Evolutionary conservation across 371 early-diverging fungal species (phyloP).

Genomic region (Blastocladiella emersonii): DNA sequence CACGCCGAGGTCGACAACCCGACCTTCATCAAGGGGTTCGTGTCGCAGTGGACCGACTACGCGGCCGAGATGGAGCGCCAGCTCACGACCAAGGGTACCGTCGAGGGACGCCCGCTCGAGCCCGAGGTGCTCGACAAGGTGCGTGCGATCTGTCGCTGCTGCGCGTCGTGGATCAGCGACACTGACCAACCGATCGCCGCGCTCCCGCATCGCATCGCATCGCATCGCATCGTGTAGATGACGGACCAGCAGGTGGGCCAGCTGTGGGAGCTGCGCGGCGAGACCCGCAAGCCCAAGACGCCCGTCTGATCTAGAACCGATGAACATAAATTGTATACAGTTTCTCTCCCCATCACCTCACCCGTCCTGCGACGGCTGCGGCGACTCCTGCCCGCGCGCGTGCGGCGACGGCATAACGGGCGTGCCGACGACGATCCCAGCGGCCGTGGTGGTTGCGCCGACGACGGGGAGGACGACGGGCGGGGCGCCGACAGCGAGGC

Average conservation of each 20-base stretch:
- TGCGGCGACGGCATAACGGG: too few species aligned
- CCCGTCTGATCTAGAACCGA: too few species aligned
- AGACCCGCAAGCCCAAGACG: slow-evolving; percentile 2
- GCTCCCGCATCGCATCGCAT: neutral
- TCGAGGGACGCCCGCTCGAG: neutral
- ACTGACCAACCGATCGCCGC: neutral
- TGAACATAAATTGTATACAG: too few species aligned
- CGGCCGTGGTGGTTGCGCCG: too few species aligned
- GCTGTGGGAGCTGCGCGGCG: neutral
- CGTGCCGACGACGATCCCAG: too few species aligned
- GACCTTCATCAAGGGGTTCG: neutral
- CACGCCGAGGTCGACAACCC: neutral
- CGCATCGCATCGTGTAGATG: neutral
- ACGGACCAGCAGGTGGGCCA: slow-evolving; percentile 4
- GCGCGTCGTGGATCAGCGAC: neutral
- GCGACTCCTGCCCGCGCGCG: too few species aligned
- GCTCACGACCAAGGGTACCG: neutral
- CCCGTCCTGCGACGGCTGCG: too few species aligned
- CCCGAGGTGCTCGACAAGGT: neutral
- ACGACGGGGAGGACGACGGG: too few species aligned
- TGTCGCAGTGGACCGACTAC: neutral
- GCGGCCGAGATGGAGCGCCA: slow-evolving; percentile 1
- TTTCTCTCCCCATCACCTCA: too few species aligned
- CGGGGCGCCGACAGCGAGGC: too few species aligned
- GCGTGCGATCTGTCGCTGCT: too few species aligned